Conservation (phyloP, 192 early-diverging fungal genomes). For the Podila horticola region DNA sequence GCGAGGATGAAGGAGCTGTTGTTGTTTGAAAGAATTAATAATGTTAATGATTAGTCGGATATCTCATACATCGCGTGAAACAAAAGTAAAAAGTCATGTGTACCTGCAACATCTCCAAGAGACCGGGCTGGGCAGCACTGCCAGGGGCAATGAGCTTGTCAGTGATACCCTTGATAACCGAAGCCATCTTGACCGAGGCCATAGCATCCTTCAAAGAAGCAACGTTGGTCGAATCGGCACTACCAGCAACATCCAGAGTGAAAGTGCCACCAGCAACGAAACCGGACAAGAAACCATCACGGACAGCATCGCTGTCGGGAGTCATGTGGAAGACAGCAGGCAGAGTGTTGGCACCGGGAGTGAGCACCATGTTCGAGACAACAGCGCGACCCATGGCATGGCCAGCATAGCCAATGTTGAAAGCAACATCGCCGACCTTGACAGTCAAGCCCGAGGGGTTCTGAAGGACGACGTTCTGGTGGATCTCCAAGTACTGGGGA, state of each 20-base stretch:
- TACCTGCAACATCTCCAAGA: slow-evolving; percentile 37
- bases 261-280: slow-evolving; percentile 53
- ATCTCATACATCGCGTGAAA: background rate
- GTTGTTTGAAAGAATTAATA: background rate
- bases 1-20: slow-evolving; percentile 11
- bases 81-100: background rate
- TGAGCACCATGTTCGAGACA: slow-evolving; percentile 52
- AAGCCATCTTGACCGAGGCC: slow-evolving; percentile 53
- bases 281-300: slow-evolving; percentile 54
- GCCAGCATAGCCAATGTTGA: slow-evolving; percentile 52
- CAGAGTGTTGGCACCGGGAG: slow-evolving; percentile 60
- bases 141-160: slow-evolving; percentile 48
- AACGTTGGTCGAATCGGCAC: slow-evolving; percentile 52
- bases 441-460: slow-evolving; percentile 66
- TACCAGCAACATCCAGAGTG: slow-evolving; percentile 56
- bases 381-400: slow-evolving; percentile 52
- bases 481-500: slow-evolving; percentile 52
- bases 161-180: slow-evolving; percentile 56
- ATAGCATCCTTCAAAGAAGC: slow-evolving; percentile 57
- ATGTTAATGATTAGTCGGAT: background rate
- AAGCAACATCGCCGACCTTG: slow-evolving; percentile 56
- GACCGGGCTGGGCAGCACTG: slow-evolving; percentile 23
- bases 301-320: slow-evolving; percentile 22
- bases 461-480: slow-evolving; percentile 54
- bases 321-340: slow-evolving; percentile 55